Conservation (phyloP, 2,329 filamentous ascomycete genomes). For the Chaetoscypha palmicola region DNA sequence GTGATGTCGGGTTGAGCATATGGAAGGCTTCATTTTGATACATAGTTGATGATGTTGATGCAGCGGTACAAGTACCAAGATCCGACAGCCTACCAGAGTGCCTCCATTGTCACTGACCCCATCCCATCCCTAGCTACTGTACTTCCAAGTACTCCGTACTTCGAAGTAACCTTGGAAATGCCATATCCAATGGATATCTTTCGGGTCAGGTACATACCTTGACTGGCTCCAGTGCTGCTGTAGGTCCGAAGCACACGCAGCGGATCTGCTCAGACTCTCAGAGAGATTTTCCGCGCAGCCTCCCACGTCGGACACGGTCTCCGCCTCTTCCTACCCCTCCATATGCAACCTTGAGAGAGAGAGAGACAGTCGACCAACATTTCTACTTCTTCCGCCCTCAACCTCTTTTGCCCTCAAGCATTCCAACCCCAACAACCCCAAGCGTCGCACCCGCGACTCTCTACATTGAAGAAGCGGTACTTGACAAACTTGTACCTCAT, state of each 20-base stretch:
- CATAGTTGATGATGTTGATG: no score
- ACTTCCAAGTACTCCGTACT: no score
- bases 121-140: no score
- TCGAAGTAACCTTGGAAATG: no score
- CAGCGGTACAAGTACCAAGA: no score
- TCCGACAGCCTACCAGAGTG: no score
- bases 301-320: neutral
- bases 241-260: neutral
- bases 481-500: neutral
- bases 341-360: neutral
- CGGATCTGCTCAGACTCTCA: neutral
- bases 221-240: no score
- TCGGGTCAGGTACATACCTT: no score
- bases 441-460: neutral
- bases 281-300: neutral
- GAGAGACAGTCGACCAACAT: slow-evolving; percentile 4
- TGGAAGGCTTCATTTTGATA: no score
- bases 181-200: no score
- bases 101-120: no score
- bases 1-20: no score
- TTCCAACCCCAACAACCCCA: neutral
- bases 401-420: neutral
- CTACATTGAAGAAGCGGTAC: neutral
- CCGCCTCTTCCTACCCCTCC: neutral
- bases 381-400: slow-evolving; percentile 6